phyloP scores from a whole-genome alignment of 306 rosid species.

The Myrica gale region DNA sequence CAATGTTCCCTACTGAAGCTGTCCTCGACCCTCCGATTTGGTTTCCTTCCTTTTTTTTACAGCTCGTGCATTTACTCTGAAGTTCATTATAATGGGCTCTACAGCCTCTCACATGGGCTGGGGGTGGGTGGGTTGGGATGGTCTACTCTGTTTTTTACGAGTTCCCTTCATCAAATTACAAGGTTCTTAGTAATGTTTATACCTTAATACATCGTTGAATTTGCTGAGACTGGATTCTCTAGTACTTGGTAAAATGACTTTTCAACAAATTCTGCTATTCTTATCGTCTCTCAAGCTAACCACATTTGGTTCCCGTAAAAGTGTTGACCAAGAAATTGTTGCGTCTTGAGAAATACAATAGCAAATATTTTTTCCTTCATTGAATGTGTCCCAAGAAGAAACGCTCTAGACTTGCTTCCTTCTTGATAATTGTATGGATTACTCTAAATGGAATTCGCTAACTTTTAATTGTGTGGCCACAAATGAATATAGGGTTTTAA shows the following conservation, averaged over 20 bases:
- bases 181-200: background rate
- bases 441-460: background rate
- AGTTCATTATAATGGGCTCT: background rate
- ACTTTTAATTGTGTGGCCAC: background rate
- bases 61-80: background rate
- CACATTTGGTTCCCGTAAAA: background rate
- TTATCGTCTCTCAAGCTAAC: background rate
- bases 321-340: background rate
- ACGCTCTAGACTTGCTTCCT: background rate
- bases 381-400: background rate
- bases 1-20: background rate
- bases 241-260: background rate
- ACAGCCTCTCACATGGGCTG: background rate
- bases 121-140: background rate
- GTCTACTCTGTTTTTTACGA: background rate
- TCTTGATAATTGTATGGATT: background rate
- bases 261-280: background rate
- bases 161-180: background rate
- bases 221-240: background rate
- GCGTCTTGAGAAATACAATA: background rate
- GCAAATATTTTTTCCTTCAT: background rate
- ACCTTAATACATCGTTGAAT: background rate
- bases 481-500: background rate
- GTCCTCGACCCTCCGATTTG: background rate
- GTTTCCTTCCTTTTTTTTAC: background rate